These are phyloP conservation scores for Lecanoromycetidae sp. DNA, from an alignment of 2,329 filamentous ascomycete species.

Conservation along the genomic window DNA sequence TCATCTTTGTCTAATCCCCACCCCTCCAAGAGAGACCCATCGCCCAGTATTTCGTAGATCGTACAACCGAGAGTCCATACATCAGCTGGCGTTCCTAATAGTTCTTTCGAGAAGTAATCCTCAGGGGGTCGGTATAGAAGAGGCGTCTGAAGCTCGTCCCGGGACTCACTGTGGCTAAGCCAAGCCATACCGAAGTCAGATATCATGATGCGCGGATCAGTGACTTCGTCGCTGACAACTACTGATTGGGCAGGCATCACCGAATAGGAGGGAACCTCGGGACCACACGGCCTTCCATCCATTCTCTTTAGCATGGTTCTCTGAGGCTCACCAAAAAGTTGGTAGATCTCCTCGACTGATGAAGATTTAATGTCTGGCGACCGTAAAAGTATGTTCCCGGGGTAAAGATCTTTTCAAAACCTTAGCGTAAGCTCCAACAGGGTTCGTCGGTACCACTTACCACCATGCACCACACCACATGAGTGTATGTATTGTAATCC, in stretches of 20 bases:
- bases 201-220: constrained; percentile 1
- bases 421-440: background rate
- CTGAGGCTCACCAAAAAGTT: background rate
- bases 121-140: constrained; percentile 6
- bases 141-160: constrained; percentile 1
- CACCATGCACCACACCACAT: background rate
- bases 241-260: background rate
- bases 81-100: constrained; percentile 10
- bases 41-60: constrained; percentile 11
- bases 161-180: background rate
- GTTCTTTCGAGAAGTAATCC: constrained; percentile 7
- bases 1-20: constrained; percentile 7
- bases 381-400: background rate
- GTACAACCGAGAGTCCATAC: constrained; percentile 13
- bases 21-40: constrained; percentile 8
- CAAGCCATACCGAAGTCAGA: constrained; percentile 11
- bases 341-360: background rate
- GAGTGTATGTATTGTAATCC: background rate
- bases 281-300: background rate
- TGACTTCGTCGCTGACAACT: background rate
- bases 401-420: background rate
- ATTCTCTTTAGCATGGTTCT: background rate
- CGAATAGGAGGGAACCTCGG: constrained; percentile 1
- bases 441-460: background rate
- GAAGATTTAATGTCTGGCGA: background rate